These are phyloP conservation scores for Nyssa sinensis DNA, from an alignment of 148 eudicot species.

Conservation along the genomic window DNA sequence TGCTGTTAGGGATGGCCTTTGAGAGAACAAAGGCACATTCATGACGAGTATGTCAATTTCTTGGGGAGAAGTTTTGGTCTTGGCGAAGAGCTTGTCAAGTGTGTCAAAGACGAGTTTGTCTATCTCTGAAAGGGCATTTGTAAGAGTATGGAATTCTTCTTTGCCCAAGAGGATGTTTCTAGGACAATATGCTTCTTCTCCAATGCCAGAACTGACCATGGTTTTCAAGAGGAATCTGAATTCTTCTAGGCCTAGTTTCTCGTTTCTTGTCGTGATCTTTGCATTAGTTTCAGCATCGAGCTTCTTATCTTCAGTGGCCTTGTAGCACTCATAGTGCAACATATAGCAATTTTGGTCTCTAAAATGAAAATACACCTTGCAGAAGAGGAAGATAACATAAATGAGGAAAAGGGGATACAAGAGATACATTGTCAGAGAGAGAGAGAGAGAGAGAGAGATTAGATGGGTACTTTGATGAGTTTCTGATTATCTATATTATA, in stretches of 20 bases:
- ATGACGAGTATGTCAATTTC: conserved; percentile 18
- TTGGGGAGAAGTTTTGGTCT: conserved; percentile 2
- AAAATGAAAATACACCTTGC: background rate
- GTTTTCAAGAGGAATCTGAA: conserved; percentile 35
- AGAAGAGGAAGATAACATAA: too few relatives aligned
- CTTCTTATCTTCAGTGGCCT: conserved; percentile 28
- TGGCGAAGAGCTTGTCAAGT: conserved; percentile 20
- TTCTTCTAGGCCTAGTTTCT: conserved; percentile 32
- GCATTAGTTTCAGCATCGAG: conserved; percentile 23
- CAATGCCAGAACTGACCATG: conserved; percentile 39
- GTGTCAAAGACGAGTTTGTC: conserved; percentile 28
- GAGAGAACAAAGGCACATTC: conserved; percentile 12
- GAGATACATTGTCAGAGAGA: conserved; percentile 11
- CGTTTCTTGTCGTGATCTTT: conserved; percentile 30
- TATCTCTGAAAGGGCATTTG: conserved; percentile 30
- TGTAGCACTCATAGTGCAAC: conserved; percentile 40
- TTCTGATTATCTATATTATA: too few relatives aligned
- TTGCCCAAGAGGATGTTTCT: conserved; percentile 22
- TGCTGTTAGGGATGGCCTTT: conserved; percentile 7
- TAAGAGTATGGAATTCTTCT: conserved; percentile 18
- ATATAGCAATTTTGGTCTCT: conserved; percentile 31
- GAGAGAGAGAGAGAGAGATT: background rate
- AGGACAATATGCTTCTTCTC: conserved; percentile 39
- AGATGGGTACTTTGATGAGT: too few relatives aligned
- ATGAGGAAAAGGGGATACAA: conserved; percentile 13